Conservation (phyloP, 2,329 filamentous ascomycete genomes). For the Hypocreales sp. region DNA sequence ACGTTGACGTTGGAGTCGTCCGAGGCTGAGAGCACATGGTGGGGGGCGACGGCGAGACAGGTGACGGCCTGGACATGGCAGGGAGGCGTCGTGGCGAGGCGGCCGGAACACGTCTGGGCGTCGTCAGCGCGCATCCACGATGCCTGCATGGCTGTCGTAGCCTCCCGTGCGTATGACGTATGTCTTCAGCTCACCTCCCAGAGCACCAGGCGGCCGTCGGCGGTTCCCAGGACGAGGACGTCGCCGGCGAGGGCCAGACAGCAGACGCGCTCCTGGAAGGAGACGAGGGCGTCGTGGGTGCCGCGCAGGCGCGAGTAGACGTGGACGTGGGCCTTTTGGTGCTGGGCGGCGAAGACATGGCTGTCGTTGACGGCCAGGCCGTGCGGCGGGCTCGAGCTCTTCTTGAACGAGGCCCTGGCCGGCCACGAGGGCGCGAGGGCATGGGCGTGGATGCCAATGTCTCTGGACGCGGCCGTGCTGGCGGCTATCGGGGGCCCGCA, state of each 20-base stretch:
- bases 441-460: constrained; percentile 78
- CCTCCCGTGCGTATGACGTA: too few relatives aligned
- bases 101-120: constrained; percentile 53
- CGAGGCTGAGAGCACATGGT: constrained; percentile 63
- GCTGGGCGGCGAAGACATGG: constrained; percentile 84
- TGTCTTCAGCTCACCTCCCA: constrained; percentile 86
- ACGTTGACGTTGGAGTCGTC: constrained; percentile 83
- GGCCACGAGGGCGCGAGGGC: constrained; percentile 62
- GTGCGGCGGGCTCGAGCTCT: constrained; percentile 67
- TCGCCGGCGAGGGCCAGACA: constrained; percentile 59
- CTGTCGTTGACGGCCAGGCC: constrained; percentile 65
- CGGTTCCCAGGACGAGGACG: constrained; percentile 66
- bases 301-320: constrained; percentile 76
- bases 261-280: constrained; percentile 75
- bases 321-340: constrained; percentile 82
- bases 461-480: constrained; percentile 52
- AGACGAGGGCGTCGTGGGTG: constrained; percentile 76
- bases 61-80: constrained; percentile 72
- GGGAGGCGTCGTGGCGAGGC: constrained; percentile 59
- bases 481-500: constrained; percentile 41
- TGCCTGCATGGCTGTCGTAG: too few relatives aligned
- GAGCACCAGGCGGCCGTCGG: constrained; percentile 69
- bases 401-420: constrained; percentile 75
- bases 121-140: too few relatives aligned
- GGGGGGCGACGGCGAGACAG: constrained; percentile 54